Conservation (phyloP, 306 rosid genomes). For the Cicer yamashitae region DNA sequence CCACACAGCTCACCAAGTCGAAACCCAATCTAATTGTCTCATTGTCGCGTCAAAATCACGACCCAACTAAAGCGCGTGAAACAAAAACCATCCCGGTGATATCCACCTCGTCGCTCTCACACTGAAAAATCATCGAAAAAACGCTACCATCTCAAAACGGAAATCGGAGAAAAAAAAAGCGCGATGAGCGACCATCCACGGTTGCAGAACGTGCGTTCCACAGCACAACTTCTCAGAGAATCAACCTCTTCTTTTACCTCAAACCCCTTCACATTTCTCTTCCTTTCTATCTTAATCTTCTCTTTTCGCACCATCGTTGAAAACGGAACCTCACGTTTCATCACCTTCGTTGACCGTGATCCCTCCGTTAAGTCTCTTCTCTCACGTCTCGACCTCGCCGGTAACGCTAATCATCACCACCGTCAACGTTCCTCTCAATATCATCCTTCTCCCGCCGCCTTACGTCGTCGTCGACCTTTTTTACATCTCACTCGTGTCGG, state of each 20-base stretch:
- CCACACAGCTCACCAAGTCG: background rate
- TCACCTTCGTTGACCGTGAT: conserved; percentile 84
- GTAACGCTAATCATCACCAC: conserved; percentile 37
- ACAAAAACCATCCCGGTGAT: background rate
- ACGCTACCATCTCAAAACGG: background rate
- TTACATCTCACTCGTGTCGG: conserved; percentile 91
- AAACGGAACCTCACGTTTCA: conserved; percentile 68
- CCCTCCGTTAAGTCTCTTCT: conserved; percentile 77
- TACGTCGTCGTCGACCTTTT: conserved; percentile 68
- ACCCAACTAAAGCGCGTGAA: conserved; percentile 30
- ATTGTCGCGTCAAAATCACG: conserved; percentile 19
- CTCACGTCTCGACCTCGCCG: conserved; percentile 79
- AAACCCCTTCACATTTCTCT: conserved; percentile 65
- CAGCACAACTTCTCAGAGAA: conserved; percentile 58
- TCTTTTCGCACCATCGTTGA: conserved; percentile 82
- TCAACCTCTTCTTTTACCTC: conserved; percentile 58
- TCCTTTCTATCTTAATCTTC: conserved; percentile 78
- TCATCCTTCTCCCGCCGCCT: conserved; percentile 42
- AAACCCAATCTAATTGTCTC: background rate
- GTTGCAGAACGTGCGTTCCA: conserved; percentile 69
- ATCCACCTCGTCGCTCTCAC: conserved; percentile 29
- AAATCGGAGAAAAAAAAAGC: conserved; percentile 14
- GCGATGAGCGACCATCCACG: conserved; percentile 76
- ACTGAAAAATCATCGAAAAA: background rate
- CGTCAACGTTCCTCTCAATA: background rate